These are phyloP conservation scores for Jimgerdemannia flammicorona DNA, from an alignment of 192 early-diverging fungal species.

Conservation along the genomic window DNA sequence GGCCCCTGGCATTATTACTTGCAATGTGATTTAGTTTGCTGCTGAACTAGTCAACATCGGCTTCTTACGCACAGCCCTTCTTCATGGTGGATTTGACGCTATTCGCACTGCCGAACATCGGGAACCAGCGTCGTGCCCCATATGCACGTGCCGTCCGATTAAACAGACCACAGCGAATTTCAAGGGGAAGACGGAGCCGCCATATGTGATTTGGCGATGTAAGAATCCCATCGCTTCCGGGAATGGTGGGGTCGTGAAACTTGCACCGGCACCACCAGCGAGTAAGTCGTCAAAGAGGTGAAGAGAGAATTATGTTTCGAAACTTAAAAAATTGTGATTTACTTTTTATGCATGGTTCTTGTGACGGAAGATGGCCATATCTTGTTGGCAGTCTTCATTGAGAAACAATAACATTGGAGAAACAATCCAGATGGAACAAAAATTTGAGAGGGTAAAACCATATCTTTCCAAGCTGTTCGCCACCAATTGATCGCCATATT, in stretches of 20 bases:
- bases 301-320: background rate
- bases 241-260: background rate
- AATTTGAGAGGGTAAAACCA: too few species aligned
- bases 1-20: background rate
- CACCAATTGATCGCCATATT: too few species aligned
- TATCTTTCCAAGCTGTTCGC: too few species aligned
- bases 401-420: too few species aligned
- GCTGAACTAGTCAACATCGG: conserved; percentile 34
- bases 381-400: too few species aligned
- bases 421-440: too few species aligned
- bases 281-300: background rate
- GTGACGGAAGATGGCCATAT: too few species aligned
- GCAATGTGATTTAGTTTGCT: conserved; percentile 36
- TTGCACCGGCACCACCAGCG: background rate
- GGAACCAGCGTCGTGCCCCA: background rate
- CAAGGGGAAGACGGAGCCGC: conserved; percentile 34
- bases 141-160: conserved; percentile 32
- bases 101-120: conserved; percentile 16
- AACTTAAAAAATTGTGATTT: too few species aligned
- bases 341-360: too few species aligned
- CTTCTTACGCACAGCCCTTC: conserved; percentile 40
- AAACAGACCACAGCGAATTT: conserved; percentile 29
- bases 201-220: conserved; percentile 32
- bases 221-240: conserved; percentile 14
- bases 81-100: conserved; percentile 51